Evolutionary conservation across 345 rosid species (phyloP), one percentile per base, ranked within the genome.

Genomic region (Pugionium cornutum): DNA sequence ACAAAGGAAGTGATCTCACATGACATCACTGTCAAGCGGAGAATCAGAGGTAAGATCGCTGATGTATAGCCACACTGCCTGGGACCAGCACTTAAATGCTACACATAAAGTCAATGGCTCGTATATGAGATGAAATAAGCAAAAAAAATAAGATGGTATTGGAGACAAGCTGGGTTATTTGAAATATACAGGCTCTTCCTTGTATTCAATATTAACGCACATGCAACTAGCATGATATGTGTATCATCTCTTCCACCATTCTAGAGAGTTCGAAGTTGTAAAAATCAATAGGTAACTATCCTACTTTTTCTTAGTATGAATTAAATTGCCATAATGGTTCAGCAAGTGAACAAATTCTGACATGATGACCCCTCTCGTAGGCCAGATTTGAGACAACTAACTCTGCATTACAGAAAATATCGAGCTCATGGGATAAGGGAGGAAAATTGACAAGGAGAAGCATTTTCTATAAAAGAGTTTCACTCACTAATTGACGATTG

Each of bases 61-160:
- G 55, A 55, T 76, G 64, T 75, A 89, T 60, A 82, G 89, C 86
- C 85, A 82, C 55, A 79, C 91, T 80, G 98, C 98, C 72, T 87
- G 96, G 77, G 89, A 84, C 98, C 98, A 92, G 81, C 96, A 92
- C 79, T 86, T 92, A 63, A 92, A 86, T 43, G 98, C 98, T 92
- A 80, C 62, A 82, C 62, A 82, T 53, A 64, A 69, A 27, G 53
- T 39, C 25, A 69, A 40, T 10, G 58, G 35, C 58, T 51, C 60
- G 62, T 7, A 63, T 58, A 48, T 68, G 41, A 55, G 78, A 32
- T 45, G 29, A 54, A 45, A 47, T 64, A 41, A 34, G 81, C 41
- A 42, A 58, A 45, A 18, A 18, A 18, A 9, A 32, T 9, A 35
- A 29, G 48, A 29, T 58, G n/a, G 11, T 51, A 58, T 0, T 36